Evolutionary conservation across 1,139 yeast genomes (phyloP).

Genomic region (Pichia inconspicua): DNA sequence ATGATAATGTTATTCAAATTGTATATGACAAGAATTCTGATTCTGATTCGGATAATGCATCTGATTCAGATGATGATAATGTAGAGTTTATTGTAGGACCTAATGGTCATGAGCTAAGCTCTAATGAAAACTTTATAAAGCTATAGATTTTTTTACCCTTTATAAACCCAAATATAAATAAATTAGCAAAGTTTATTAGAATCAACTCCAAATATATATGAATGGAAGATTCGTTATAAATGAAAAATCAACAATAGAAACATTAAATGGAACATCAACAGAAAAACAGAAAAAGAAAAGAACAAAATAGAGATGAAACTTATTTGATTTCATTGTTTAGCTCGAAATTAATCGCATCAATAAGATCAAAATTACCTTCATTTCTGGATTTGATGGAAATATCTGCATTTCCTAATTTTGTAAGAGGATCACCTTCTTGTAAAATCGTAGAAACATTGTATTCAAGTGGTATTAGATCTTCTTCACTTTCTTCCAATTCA

Average conservation of each 20-base stretch:
- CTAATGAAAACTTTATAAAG: constrained; percentile 21
- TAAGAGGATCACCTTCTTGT: neutral
- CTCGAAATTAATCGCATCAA: constrained; percentile 20
- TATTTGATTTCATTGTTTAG: constrained; percentile 20
- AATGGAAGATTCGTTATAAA: neutral
- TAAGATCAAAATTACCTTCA: constrained; percentile 9
- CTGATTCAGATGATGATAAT: constrained; percentile 6
- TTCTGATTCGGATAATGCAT: neutral
- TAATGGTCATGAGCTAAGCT: constrained; percentile 14
- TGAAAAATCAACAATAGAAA: neutral
- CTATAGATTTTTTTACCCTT: constrained; percentile 6
- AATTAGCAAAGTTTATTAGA: neutral
- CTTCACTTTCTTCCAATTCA: constrained; percentile 6
- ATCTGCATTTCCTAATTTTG: neutral
- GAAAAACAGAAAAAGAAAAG: neutral
- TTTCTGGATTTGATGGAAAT: constrained; percentile 5
- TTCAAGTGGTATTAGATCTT: constrained; percentile 8
- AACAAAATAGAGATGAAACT: neutral
- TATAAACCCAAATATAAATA: constrained; percentile 1
- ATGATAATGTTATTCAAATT: constrained; percentile 25
- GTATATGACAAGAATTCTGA: constrained; percentile 11
- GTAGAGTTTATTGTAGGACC: constrained; percentile 14
- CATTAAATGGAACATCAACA: neutral
- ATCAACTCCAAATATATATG: neutral
- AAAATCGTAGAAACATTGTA: constrained; percentile 6